Evolutionary conservation across 1,139 yeast genomes (phyloP).

Genomic region (Nakaseomyces bracarensis): DNA sequence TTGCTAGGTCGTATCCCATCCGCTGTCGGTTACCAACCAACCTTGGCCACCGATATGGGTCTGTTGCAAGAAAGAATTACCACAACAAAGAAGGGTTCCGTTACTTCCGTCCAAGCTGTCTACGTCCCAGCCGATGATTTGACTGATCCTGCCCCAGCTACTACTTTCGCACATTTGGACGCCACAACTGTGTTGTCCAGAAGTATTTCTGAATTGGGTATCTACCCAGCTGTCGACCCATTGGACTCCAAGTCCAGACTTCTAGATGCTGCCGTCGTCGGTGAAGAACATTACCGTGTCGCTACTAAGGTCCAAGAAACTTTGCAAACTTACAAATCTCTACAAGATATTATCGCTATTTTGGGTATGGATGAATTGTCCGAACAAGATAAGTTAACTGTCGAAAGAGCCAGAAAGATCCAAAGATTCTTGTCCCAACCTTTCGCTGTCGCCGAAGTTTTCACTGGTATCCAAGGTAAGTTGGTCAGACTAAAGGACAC

Average conservation of each 20-base stretch:
- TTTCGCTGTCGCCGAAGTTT: constrained; percentile 98
- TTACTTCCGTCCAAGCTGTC: constrained; percentile 99
- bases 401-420: constrained; percentile 99
- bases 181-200: constrained; percentile 99
- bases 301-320: constrained; percentile 96
- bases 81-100: constrained; percentile 99
- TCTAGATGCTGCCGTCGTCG: constrained; percentile 93
- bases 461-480: constrained; percentile 99
- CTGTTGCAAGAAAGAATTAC: constrained; percentile 99
- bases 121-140: constrained; percentile 99
- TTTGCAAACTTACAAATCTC: constrained; percentile 97
- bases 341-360: constrained; percentile 99
- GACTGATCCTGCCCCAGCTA: constrained; percentile 99
- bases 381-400: constrained; percentile 96
- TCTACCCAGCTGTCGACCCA: constrained; percentile 99
- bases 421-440: constrained; percentile 99
- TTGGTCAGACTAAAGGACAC: constrained; percentile 96
- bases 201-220: constrained; percentile 99
- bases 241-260: constrained; percentile 99
- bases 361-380: constrained; percentile 99
- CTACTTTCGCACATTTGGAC: constrained; percentile 99
- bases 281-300: constrained; percentile 96
- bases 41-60: constrained; percentile 99
- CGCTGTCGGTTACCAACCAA: constrained; percentile 99
- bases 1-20: constrained; percentile 99